phyloP scores from a whole-genome alignment of 371 early-diverging fungal genomes.

The Amoeboradix gromovi region DNA sequence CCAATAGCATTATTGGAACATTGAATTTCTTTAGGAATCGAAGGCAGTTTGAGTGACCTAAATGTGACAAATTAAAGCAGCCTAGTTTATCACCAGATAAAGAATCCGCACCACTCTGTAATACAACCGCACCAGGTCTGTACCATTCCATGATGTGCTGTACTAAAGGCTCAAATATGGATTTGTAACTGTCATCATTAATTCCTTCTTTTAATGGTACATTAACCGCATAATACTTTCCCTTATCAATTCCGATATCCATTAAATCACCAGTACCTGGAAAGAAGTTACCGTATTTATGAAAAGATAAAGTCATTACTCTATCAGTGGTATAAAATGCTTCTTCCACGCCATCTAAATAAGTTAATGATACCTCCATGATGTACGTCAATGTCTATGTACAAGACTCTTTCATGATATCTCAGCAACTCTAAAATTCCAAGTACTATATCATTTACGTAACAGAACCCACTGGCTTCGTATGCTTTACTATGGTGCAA shows the following conservation, averaged over 20 bases:
- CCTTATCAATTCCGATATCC: slow-evolving; percentile 38
- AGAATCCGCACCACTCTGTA: slow-evolving; percentile 98
- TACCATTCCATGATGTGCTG: slow-evolving; percentile 70
- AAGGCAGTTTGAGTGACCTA: slow-evolving; percentile 72
- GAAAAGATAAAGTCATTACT: slow-evolving; percentile 95
- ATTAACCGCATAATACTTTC: slow-evolving; percentile 79
- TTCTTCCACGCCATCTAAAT: slow-evolving; percentile 85
- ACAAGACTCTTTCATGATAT: slow-evolving; percentile 77
- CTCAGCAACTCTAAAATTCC: slow-evolving; percentile 79
- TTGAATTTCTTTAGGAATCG: slow-evolving; percentile 45
- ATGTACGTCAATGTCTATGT: slow-evolving; percentile 97
- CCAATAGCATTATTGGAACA: slow-evolving; percentile 53
- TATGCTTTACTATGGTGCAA: slow-evolving; percentile 91
- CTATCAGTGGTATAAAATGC: slow-evolving; percentile 96
- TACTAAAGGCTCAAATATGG: slow-evolving; percentile 63
- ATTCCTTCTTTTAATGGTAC: slow-evolving; percentile 92
- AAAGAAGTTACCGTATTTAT: slow-evolving; percentile 90
- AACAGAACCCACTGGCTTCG: slow-evolving; percentile 95
- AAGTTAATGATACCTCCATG: slow-evolving; percentile 36
- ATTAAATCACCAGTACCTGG: slow-evolving; percentile 60
- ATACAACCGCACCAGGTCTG: slow-evolving; percentile 77
- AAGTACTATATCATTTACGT: slow-evolving; percentile 95
- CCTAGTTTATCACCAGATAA: slow-evolving; percentile 94
- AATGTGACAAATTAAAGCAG: slow-evolving; percentile 82
- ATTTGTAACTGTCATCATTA: slow-evolving; percentile 67